phyloP scores from a whole-genome alignment of 2,329 filamentous ascomycete genomes.

The Huntiella abstrusa region DNA sequence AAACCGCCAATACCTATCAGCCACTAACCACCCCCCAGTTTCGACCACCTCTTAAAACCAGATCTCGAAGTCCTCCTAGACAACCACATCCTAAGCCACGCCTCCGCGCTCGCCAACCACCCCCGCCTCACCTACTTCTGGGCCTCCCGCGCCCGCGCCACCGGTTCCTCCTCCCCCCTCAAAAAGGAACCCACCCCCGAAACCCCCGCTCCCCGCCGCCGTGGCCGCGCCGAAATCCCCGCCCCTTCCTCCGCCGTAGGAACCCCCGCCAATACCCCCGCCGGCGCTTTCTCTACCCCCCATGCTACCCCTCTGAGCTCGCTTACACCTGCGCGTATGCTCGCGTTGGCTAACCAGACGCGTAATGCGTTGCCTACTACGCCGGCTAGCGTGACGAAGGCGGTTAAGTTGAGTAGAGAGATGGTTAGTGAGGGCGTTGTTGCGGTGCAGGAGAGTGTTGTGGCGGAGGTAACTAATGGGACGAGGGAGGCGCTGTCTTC shows the following conservation, averaged over 20 bases:
- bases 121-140: conserved; percentile 58
- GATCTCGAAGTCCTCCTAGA: conserved; percentile 64
- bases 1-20: background rate
- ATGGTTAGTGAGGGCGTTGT: conserved; percentile 45
- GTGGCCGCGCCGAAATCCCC: conserved; percentile 24
- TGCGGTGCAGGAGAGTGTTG: conserved; percentile 43
- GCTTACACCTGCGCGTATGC: conserved; percentile 24
- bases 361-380: conserved; percentile 62
- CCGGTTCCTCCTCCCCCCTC: conserved; percentile 33
- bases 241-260: conserved; percentile 15
- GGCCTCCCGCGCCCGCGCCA: conserved; percentile 40
- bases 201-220: conserved; percentile 24
- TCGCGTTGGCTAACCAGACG: conserved; percentile 29
- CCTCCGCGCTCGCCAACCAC: conserved; percentile 42
- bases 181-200: conserved; percentile 31
- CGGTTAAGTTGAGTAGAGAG: conserved; percentile 52
- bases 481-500: conserved; percentile 55
- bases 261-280: too few species aligned
- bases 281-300: background rate
- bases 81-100: conserved; percentile 51
- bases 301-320: background rate
- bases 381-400: conserved; percentile 56
- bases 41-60: conserved; percentile 52
- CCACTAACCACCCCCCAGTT: conserved; percentile 26
- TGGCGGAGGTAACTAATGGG: conserved; percentile 44